These are phyloP conservation scores for Pseudomonodictys pantanalensis DNA, from an alignment of 495 filamentous ascomycete genomes.

Conservation along the genomic window DNA sequence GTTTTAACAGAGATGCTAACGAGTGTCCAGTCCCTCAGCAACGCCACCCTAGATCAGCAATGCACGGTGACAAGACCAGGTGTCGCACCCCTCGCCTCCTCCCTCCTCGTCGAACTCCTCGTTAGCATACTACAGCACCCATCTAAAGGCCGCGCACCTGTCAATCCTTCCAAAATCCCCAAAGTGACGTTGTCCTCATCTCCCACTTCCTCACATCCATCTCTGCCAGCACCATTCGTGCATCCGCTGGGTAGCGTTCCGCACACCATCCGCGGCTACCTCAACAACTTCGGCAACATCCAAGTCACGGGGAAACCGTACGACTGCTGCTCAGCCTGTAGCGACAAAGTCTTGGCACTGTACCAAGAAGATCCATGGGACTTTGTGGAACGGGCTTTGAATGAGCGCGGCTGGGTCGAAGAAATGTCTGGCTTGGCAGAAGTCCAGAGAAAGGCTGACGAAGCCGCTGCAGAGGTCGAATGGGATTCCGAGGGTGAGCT, in stretches of 20 bases:
- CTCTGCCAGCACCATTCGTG: constrained; percentile 41
- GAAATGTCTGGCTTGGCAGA: constrained; percentile 89
- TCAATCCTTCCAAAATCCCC: constrained; percentile 35
- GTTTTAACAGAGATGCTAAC: constrained; percentile 32
- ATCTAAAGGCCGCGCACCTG: constrained; percentile 56
- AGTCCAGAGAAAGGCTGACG: constrained; percentile 80
- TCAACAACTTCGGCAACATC: constrained; percentile 82
- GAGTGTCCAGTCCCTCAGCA: constrained; percentile 71
- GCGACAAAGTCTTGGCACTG: constrained; percentile 64
- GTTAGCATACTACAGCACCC: constrained; percentile 87
- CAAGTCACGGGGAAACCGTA: constrained; percentile 78
- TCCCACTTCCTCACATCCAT: constrained; percentile 22
- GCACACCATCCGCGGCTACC: constrained; percentile 89
- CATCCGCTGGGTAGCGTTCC: constrained; percentile 84
- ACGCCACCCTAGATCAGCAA: constrained; percentile 94
- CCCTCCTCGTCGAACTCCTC: constrained; percentile 85
- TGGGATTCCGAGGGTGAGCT: constrained; percentile 59
- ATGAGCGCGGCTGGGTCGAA: constrained; percentile 82
- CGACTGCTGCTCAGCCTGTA: constrained; percentile 90
- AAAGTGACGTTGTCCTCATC: not conserved
- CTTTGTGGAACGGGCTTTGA: constrained; percentile 82
- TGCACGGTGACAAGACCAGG: constrained; percentile 96
- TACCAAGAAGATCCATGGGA: constrained; percentile 77
- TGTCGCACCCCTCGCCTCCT: constrained; percentile 86
- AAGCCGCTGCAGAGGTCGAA: constrained; percentile 57